phyloP scores from a whole-genome alignment of 2,329 filamentous ascomycete species.

The Aspergillus sp. region DNA sequence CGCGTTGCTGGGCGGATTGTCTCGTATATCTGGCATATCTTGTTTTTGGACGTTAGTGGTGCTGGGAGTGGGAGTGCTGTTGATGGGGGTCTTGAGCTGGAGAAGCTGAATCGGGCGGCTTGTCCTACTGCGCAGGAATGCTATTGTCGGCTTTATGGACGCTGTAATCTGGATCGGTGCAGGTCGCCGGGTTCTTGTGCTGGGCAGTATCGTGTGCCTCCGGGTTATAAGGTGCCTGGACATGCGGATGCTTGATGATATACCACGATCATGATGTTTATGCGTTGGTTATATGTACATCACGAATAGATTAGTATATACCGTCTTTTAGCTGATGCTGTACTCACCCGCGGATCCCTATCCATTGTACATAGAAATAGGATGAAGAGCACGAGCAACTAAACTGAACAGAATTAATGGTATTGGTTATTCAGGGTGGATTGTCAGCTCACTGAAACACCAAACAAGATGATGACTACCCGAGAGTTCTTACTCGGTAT shows the following conservation, averaged over 20 bases:
- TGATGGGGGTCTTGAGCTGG: constrained; percentile 31
- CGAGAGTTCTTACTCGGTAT: no score
- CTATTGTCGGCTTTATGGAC: constrained; percentile 47
- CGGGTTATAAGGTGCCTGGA: constrained; percentile 8
- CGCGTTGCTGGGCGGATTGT: constrained; percentile 46
- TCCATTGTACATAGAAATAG: no score
- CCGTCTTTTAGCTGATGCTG: no score
- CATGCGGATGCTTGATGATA: not conserved
- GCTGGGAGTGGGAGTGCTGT: constrained; percentile 4
- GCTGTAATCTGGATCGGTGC: constrained; percentile 37
- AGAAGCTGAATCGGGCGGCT: constrained; percentile 35
- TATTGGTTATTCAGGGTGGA: no score
- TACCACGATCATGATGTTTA: not conserved
- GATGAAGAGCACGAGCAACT: no score
- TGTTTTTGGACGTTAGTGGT: constrained; percentile 39
- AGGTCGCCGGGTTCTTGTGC: constrained; percentile 32
- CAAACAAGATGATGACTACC: no score
- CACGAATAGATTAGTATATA: no score
- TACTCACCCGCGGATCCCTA: no score
- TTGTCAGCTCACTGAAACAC: no score
- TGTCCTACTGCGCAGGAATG: constrained; percentile 44
- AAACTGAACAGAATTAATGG: no score
- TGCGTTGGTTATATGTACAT: no score
- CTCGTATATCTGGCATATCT: constrained; percentile 52
- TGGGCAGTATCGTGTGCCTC: constrained; percentile 36